Evolutionary conservation across 306 rosid species (phyloP), one percentile per base, ranked within the genome.

Genomic region (Crotalaria pallida): DNA sequence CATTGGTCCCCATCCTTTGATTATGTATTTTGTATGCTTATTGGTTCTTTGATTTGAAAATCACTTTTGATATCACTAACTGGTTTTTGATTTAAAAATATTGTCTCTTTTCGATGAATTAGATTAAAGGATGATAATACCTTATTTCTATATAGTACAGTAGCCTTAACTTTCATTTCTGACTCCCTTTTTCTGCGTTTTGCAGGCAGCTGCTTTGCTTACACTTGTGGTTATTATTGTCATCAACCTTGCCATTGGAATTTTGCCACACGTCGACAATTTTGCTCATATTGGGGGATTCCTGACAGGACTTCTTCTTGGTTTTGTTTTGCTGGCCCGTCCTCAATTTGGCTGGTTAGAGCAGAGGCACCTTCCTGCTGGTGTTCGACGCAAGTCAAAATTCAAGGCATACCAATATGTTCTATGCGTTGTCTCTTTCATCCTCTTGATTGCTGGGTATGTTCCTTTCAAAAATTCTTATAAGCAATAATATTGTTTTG

Each of bases 281-380:
- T 93, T 87, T n/a, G 97, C 96, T 2, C 97, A 93, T 58, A 87
- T 90, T 0, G 97, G 98, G 1, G 97, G 98, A 38, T 90, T 90
- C 75, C 51, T 88, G 6, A 73, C 86, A 0, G 98, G 98, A 21
- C 79, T 93, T 59, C 88, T 88, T 55, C 85, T 88, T 26, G 97
- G 98, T 43, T 93, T 93, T 67, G 61, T 88, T 58, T 75, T 90
- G 73, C 88, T 93, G 55, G 84, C 86, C 5, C 97, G 96, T 44
- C 96, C 96, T 36, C 96, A 78, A 56, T 87, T 79, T 0, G 87
- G 84, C 9, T 90, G 96, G 94, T 72, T 76, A 75, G 87, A 83
- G 53, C 91, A 75, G 24, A 79, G 15, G 10, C 84, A 65, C 23
- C 59, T 85, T 69, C 86, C 89, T 9, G 68, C 83, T 0, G 74